A percentile compares a stretch with the other conserved stretches of the same genome.
Evolutionary conservation across 1,139 yeast genomes (phyloP).

Genomic region (Geotrichum citri-aurantii): DNA sequence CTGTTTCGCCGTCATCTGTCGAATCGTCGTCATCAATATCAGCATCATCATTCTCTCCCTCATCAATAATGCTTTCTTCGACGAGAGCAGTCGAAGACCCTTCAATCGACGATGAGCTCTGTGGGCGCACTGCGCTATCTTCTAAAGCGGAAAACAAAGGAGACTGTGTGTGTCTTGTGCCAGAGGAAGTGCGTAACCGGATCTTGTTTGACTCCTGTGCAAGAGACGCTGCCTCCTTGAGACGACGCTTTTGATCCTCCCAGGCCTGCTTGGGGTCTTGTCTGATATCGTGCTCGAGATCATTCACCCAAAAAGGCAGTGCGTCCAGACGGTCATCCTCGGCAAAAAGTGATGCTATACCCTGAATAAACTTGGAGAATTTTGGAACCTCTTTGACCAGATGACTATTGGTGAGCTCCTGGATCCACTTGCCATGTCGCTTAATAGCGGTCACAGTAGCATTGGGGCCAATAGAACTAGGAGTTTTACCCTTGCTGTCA

Average conservation of each 20-base stretch:
- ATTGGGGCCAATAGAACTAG: conserved; percentile 15
- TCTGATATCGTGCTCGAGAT: conserved; percentile 74
- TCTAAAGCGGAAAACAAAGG: conserved; percentile 16
- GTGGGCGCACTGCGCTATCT: conserved; percentile 6
- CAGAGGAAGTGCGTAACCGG: conserved; percentile 15
- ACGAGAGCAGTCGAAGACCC: conserved; percentile 17
- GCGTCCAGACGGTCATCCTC: conserved; percentile 88
- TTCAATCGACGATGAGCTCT: conserved; percentile 11
- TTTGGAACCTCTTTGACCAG: conserved; percentile 87
- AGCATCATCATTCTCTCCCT: conserved; percentile 26
- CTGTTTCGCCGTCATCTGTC: conserved; percentile 27
- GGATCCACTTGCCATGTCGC: conserved; percentile 69
- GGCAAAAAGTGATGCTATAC: conserved; percentile 77
- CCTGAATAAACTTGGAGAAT: conserved; percentile 85
- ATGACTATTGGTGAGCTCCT: conserved; percentile 76
- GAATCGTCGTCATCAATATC: conserved; percentile 28
- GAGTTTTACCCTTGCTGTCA: conserved; percentile 17
- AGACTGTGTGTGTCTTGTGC: conserved; percentile 10
- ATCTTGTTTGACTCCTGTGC: conserved; percentile 22
- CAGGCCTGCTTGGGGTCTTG: conserved; percentile 71
- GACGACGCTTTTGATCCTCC: conserved; percentile 41
- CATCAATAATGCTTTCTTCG: conserved; percentile 33
- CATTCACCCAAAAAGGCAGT: conserved; percentile 93
- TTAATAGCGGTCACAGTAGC: conserved; percentile 35
- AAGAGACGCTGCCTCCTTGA: conserved; percentile 23